A percentile compares a stretch with the other conserved stretches of the same genome.
These are phyloP conservation scores for Eucommia ulmoides DNA, from an alignment of 257 asterid species.

Conservation along the genomic window DNA sequence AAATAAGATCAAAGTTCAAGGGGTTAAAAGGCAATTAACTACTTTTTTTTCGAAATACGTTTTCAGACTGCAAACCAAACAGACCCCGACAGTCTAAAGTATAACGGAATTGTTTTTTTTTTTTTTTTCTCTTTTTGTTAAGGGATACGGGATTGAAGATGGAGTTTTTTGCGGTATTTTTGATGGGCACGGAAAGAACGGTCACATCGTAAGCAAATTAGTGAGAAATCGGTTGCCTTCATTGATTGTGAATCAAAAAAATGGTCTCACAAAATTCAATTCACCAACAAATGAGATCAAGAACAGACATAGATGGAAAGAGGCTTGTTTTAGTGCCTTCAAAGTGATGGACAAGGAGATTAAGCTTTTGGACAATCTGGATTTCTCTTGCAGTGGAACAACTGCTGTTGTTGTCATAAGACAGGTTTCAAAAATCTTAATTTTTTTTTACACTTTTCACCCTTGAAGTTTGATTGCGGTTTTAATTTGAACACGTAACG, in stretches of 20 bases:
- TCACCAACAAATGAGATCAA: constrained; percentile 14
- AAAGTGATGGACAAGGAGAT: constrained; percentile 57
- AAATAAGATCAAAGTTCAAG: no score
- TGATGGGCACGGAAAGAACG: constrained; percentile 81
- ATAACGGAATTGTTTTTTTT: no score
- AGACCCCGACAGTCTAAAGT: no score
- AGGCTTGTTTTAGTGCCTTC: constrained; percentile 49
- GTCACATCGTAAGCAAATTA: constrained; percentile 53
- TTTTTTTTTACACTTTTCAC: no score
- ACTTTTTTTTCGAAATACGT: no score
- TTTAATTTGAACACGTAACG: no score
- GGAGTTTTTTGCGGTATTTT: constrained; percentile 59
- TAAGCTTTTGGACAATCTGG: constrained; percentile 30
- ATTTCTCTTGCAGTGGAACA: constrained; percentile 67
- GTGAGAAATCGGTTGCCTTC: constrained; percentile 63
- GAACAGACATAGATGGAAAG: constrained; percentile 47
- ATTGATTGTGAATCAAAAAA: constrained; percentile 40
- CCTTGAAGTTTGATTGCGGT: no score
- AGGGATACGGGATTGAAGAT: constrained; percentile 67
- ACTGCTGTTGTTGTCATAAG: constrained; percentile 48
- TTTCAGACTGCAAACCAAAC: no score
- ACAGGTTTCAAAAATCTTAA: no score
- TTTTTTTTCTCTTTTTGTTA: no score
- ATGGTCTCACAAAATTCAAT: constrained; percentile 19
- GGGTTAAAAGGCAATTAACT: no score